phyloP scores from a whole-genome alignment of 1,284 basidiomycete species.

The Farysia itapuensis region DNA sequence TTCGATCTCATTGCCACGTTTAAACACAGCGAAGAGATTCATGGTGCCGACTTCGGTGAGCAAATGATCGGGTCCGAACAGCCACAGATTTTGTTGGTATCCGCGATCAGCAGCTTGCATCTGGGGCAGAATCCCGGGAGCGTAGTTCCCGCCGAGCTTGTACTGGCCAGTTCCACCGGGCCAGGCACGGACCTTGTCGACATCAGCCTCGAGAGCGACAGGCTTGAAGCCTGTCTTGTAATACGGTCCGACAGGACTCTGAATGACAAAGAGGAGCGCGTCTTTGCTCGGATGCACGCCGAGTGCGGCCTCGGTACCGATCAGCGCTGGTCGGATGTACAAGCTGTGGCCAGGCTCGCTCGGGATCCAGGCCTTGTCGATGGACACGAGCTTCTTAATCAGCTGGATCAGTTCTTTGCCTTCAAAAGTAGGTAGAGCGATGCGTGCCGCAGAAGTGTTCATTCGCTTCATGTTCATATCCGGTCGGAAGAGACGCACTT shows the following conservation, averaged over 20 bases:
- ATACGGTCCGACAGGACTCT: constrained; percentile 80
- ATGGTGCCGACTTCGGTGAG: constrained; percentile 73
- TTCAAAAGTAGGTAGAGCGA: constrained; percentile 81
- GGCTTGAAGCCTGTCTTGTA: constrained; percentile 96
- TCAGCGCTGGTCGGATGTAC: constrained; percentile 81
- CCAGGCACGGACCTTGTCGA: constrained; percentile 70
- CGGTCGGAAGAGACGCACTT: constrained; percentile 86
- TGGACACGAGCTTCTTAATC: constrained; percentile 81
- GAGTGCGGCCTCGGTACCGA: constrained; percentile 85
- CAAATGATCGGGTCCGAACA: constrained; percentile 65
- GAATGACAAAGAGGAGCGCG: constrained; percentile 91
- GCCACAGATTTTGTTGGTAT: constrained; percentile 93
- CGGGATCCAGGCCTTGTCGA: constrained; percentile 93
- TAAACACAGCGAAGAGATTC: constrained; percentile 90
- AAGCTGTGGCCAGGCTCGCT: constrained; percentile 83
- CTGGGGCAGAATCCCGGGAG: constrained; percentile 67
- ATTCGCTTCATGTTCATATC: constrained; percentile 94
- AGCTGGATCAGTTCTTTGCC: constrained; percentile 76
- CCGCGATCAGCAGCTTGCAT: constrained; percentile 78
- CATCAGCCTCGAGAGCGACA: constrained; percentile 85
- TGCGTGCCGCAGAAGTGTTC: constrained; percentile 67
- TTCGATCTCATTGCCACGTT: constrained; percentile 69
- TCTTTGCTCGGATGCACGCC: constrained; percentile 85
- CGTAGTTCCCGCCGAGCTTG: constrained; percentile 59
- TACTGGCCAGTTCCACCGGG: constrained; percentile 56